A percentile compares a stretch with the other conserved stretches of the same genome.
Conservation (phyloP, 1,139 yeast species). For the Meyerozyma elateridarum region DNA sequence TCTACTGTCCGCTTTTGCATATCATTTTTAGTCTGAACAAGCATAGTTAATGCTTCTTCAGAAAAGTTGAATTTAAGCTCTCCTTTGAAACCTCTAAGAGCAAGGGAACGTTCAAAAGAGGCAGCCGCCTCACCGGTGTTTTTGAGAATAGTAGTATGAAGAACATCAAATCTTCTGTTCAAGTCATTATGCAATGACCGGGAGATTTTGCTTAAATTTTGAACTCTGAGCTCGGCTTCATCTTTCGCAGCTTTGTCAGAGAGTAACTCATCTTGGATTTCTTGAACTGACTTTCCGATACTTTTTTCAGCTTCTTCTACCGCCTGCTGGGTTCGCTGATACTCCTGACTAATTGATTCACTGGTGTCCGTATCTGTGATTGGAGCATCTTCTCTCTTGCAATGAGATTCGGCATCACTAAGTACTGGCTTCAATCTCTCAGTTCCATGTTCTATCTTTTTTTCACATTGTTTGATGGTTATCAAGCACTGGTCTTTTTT, state of each 20-base stretch:
- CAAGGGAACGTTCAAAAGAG: constrained; percentile 55
- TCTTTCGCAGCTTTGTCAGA: constrained; percentile 23
- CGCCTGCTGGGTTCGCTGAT: constrained; percentile 25
- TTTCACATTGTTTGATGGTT: constrained; percentile 11
- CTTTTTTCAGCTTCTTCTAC: constrained; percentile 34
- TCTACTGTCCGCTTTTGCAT: constrained; percentile 64
- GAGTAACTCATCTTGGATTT: constrained; percentile 31
- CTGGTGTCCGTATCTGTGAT: constrained; percentile 30
- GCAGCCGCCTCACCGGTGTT: constrained; percentile 31
- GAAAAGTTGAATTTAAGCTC: constrained; percentile 57
- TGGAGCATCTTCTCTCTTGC: constrained; percentile 25
- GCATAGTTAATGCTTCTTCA: constrained; percentile 46
- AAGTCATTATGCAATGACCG: constrained; percentile 30
- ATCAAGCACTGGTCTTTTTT: constrained; percentile 12
- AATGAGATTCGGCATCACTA: constrained; percentile 28
- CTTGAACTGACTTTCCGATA: constrained; percentile 34
- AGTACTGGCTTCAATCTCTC: constrained; percentile 18
- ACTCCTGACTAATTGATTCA: constrained; percentile 34
- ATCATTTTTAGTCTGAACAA: constrained; percentile 58
- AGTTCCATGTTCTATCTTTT: constrained; percentile 15
- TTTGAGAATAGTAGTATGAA: constrained; percentile 40
- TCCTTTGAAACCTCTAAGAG: constrained; percentile 74
- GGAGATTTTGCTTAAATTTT: constrained; percentile 21
- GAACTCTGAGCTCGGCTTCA: constrained; percentile 22
- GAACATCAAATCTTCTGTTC: constrained; percentile 44